Evolutionary conservation across 805 yeast genomes (phyloP), one percentile per base, ranked within the genome.

Genomic region (Candida yuanshanica): DNA sequence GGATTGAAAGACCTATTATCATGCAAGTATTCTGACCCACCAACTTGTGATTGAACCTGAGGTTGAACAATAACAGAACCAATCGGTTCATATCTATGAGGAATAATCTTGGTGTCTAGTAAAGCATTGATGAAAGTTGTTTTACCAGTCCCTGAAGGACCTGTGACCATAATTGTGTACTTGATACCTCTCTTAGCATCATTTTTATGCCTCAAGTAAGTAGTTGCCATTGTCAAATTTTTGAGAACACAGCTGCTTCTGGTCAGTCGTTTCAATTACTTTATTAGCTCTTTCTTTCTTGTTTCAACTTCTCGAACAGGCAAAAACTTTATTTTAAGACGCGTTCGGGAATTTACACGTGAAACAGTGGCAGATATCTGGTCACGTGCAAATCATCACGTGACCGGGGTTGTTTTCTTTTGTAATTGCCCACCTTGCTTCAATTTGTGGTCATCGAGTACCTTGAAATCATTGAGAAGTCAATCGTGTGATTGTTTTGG

Each of bases 71-170:
- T 39, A 4, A 59, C 35, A 1, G 58, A 39, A 13, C 63, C 64
- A 10, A 56, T 45, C 16, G 65, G 67, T 44, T 74, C 71, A 51
- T 68, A 83, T 43, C 77, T 70, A 51, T 81, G 86, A 14, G 79
- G 73, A 46, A 83, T 58, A 29, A 83, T 69, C 43, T 72, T 74
- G 31, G 79, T 76, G 56, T 79, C 84, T 45, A 84, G 60, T 38
- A 84, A 58, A 34, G 84, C 72, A 55, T 84, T 84, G 46, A 83
- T 68, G 55, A 84, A 84, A 0, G 91, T 79, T 17, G 90, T 77
- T 56, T 83, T 84, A 10, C 95, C 95, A 0, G 86, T 75, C 14
- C 91, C 91, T 46, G 79, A 72, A 36, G 77, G 75, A 16, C 95
- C 95, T 20, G 80, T 77, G 14, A 82, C 72, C 78, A 84, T 72